Conservation (phyloP, 2,329 filamentous ascomycete genomes). For the Penicillium brasilianum region DNA sequence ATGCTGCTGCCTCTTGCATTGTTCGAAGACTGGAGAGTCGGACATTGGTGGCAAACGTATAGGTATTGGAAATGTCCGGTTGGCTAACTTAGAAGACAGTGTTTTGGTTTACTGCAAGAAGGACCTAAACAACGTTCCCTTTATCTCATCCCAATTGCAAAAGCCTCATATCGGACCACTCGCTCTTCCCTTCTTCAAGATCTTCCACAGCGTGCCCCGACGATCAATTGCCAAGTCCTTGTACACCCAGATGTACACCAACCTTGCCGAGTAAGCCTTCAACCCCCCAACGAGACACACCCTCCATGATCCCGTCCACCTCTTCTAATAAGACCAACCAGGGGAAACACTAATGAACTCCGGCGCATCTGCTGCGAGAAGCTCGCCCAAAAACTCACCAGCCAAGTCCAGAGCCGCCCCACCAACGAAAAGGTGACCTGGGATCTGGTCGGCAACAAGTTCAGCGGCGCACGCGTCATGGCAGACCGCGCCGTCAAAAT, state of each 20-base stretch:
- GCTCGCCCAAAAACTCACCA: constrained; percentile 41
- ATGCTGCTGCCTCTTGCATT: background rate
- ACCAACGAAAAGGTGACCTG: constrained; percentile 40
- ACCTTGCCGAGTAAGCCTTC: constrained; percentile 51
- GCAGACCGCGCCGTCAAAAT: constrained; percentile 50
- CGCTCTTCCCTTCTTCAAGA: constrained; percentile 27
- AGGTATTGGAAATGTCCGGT: background rate
- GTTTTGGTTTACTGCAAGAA: constrained; percentile 15
- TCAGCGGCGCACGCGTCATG: constrained; percentile 46
- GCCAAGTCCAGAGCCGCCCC: constrained; percentile 43
- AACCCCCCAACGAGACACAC: background rate
- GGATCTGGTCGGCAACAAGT: constrained; percentile 44
- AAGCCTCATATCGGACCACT: constrained; percentile 32
- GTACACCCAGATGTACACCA: constrained; percentile 54
- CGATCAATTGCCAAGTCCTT: constrained; percentile 45
- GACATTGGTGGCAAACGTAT: background rate
- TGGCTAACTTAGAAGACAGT: constrained; percentile 5
- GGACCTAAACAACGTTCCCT: constrained; percentile 11
- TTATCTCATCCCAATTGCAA: constrained; percentile 7
- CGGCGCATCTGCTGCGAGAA: constrained; percentile 46
- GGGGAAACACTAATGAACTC: constrained; percentile 43
- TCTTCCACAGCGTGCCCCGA: constrained; percentile 34
- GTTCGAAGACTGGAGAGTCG: background rate
- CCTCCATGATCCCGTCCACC: background rate
- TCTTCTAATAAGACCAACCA: constrained; percentile 21